phyloP scores from a whole-genome alignment of 192 early-diverging fungal genomes.

The Coemansia umbellata region DNA sequence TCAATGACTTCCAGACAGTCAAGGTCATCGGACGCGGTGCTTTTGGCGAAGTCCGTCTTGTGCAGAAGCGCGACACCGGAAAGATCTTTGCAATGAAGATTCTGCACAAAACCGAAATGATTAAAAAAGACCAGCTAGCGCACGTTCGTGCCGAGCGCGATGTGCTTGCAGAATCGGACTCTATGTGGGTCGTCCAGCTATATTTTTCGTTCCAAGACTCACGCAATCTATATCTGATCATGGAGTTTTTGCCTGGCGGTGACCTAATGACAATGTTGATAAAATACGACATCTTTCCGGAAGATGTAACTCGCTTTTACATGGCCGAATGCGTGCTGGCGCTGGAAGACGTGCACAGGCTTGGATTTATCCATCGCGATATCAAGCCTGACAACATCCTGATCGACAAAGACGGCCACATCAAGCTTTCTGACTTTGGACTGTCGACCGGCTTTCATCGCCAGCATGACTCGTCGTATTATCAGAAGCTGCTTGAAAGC shows the following conservation, averaged over 20 bases:
- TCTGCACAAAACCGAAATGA: slow-evolving; percentile 93
- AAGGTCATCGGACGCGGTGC: slow-evolving; percentile 99
- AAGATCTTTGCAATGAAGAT: slow-evolving; percentile 99
- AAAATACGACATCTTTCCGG: slow-evolving; percentile 96
- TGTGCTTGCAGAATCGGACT: slow-evolving; percentile 92
- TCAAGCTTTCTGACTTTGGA: slow-evolving; percentile 99
- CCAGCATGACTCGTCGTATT: slow-evolving; percentile 97
- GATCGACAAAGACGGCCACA: slow-evolving; percentile 97
- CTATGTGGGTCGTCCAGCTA: slow-evolving; percentile 96
- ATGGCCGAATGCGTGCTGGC: slow-evolving; percentile 95
- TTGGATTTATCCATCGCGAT: slow-evolving; percentile 93
- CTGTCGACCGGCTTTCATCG: slow-evolving; percentile 98
- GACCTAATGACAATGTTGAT: slow-evolving; percentile 99
- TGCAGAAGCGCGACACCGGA: slow-evolving; percentile 93
- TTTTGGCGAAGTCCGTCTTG: slow-evolving; percentile 97
- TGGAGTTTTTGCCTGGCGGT: slow-evolving; percentile 99
- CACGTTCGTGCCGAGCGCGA: slow-evolving; percentile 99
- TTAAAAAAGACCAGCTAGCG: slow-evolving; percentile 97
- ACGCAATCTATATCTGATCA: slow-evolving; percentile 92
- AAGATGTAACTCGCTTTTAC: slow-evolving; percentile 97
- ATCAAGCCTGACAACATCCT: slow-evolving; percentile 88
- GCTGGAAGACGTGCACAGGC: slow-evolving; percentile 86
- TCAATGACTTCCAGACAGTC: slow-evolving; percentile 91
- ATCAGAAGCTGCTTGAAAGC: slow-evolving; percentile 75
- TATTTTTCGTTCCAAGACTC: slow-evolving; percentile 98